These are phyloP conservation scores for Marasmius tenuissimus DNA, from an alignment of 1,284 basidiomycete species.

Conservation along the genomic window DNA sequence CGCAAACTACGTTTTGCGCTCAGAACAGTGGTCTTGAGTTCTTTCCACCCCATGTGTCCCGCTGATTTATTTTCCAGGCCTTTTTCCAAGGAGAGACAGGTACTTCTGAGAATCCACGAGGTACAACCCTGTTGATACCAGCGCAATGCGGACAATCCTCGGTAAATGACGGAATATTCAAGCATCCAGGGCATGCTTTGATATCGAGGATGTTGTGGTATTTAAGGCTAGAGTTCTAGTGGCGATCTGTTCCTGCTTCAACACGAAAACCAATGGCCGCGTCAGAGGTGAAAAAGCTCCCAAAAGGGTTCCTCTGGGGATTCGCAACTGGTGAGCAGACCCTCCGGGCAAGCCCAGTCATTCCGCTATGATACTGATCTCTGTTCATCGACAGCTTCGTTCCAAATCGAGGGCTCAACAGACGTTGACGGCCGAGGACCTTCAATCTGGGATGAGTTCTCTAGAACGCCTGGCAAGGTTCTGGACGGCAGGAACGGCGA, in stretches of 20 bases:
- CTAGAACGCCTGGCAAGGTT: constrained; percentile 63
- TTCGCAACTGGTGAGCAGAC: constrained; percentile 62
- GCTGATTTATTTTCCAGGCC: too few species aligned
- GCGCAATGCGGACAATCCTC: too few species aligned
- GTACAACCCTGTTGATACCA: too few species aligned
- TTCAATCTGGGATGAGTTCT: constrained; percentile 78
- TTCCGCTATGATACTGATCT: not conserved
- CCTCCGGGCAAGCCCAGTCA: constrained; percentile 1
- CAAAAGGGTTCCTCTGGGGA: constrained; percentile 68
- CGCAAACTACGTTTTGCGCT: too few species aligned
- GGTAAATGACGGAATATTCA: too few species aligned
- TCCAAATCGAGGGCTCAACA: constrained; percentile 70
- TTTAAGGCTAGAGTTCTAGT: not conserved
- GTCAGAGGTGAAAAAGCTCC: constrained; percentile 26
- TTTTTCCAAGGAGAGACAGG: too few species aligned
- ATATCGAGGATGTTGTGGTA: too few species aligned
- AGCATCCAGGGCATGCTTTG: too few species aligned
- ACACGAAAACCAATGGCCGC: not conserved
- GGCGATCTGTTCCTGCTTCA: not conserved
- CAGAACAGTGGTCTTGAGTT: too few species aligned
- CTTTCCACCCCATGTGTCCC: too few species aligned
- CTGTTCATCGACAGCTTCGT: constrained; percentile 40
- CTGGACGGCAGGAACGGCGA: constrained; percentile 67
- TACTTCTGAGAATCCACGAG: too few species aligned
- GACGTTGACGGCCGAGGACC: constrained; percentile 57